Evolutionary conservation across 345 rosid genomes (phyloP).

Genomic region (Syzygium aqueum): DNA sequence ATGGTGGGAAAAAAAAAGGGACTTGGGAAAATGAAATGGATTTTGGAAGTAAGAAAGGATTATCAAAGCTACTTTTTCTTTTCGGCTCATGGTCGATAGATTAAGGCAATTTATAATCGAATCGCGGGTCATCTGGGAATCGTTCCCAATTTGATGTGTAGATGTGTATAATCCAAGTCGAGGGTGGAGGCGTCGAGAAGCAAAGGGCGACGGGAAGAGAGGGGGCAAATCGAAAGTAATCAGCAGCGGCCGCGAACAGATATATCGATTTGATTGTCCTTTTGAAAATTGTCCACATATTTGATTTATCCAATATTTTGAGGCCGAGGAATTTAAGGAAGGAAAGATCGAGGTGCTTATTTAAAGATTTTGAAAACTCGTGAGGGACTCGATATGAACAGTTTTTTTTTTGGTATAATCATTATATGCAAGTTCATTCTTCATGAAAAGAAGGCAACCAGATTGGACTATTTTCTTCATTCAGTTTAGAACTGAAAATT

Average conservation of each 20-base stretch:
- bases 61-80: not conserved
- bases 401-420: not conserved
- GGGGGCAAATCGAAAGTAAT: not conserved
- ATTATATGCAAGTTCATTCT: not conserved
- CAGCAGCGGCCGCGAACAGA: accelerated
- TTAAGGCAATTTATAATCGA: not conserved
- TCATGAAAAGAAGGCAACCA: not conserved
- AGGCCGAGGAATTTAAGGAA: not conserved
- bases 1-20: not conserved
- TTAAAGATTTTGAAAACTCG: not conserved
- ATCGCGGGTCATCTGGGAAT: not conserved
- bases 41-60: not conserved
- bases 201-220: not conserved
- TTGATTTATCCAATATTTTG: not conserved
- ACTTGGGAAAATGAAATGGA: not conserved
- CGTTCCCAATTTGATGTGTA: not conserved
- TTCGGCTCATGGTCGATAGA: not conserved
- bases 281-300: not conserved
- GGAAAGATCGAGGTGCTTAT: not conserved
- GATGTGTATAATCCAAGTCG: not conserved
- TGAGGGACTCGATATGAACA: not conserved
- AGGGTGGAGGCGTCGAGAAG: not conserved
- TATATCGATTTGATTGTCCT: not conserved
- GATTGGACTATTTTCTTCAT: too few relatives aligned
- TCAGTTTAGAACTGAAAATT: not conserved